Conservation (phyloP, 2,329 filamentous ascomycete species). For the Fusarium nygamai region DNA sequence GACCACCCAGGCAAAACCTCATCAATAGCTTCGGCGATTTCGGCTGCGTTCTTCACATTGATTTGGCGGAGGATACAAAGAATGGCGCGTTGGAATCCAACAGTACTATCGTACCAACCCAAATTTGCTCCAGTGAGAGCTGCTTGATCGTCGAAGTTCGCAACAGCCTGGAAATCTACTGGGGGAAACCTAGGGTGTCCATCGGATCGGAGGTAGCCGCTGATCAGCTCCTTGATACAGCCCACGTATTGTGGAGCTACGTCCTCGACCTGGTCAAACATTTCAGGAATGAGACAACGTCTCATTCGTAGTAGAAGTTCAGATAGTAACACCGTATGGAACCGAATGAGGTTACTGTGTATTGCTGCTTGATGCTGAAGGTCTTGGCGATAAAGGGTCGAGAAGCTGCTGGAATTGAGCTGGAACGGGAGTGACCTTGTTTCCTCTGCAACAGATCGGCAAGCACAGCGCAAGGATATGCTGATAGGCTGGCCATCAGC, state of each 20-base stretch:
- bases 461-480: not conserved
- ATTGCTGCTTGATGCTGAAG: not conserved
- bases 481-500: not conserved
- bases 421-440: not conserved
- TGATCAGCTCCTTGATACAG: no score
- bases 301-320: not conserved
- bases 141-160: no score
- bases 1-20: not conserved
- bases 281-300: rapidly evolving
- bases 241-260: not conserved
- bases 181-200: no score
- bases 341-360: not conserved
- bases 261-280: not conserved
- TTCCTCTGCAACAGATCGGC: not conserved
- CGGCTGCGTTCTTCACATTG: not conserved
- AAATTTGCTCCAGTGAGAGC: rapidly evolving
- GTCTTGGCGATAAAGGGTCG: not conserved
- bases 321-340: not conserved
- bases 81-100: not conserved
- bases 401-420: not conserved
- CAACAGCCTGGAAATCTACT: no score
- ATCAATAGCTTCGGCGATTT: not conserved
- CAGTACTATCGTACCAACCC: rapidly evolving
- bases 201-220: no score
- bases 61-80: not conserved